Evolutionary conservation across 2,329 filamentous ascomycete species (phyloP), one percentile per base, ranked within the genome.

Genomic region (Lomentospora prolificans): DNA sequence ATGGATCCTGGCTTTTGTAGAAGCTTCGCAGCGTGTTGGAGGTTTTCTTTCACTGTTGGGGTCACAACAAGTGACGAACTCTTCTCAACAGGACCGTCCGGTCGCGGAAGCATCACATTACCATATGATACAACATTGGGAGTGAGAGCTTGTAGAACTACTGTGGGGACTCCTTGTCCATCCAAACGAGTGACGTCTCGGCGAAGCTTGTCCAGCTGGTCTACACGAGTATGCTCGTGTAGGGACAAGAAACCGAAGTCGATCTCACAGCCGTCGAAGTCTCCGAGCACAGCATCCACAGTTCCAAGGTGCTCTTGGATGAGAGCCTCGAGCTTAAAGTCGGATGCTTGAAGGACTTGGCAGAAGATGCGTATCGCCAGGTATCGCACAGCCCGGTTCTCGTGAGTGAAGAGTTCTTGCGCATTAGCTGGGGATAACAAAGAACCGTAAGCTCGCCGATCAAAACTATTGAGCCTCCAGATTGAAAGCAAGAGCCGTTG

Each of bases 291-390:
- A 22, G 80, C 74, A 30, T 80, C 80, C 39, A 79, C 73, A 44
- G 68, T 72, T 50, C 81, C 83, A 56, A 92, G 73, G 67, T 90
- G 78, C 63, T 80, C 76, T 51, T 74, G 70, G 30, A 95, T 70
- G 67, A 95, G 85, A 51, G 80, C 75, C 64, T 95, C 86, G 51
- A 87, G 77, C 59, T 89, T 89, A 60, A 79, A 75, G 68, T 99
- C 94, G 3, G 94, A 86, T 28, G 87, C 87, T 63, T 84, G 83
- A 62, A 95, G 81, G 57, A 90, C 82, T 60, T 89, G 76, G 64
- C 86, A 90, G 61, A 96, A 87, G 58, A 91, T 82, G 60, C 90
- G 82, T 56, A 95, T 79, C 12, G 90, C 86, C 58, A 97, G 76
- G 69, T 91, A 96, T 69, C 87, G 82, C 53, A 95, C 80, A 14